phyloP scores from a whole-genome alignment of 2,329 filamentous ascomycete species.

The Apiospora arundinis region DNA sequence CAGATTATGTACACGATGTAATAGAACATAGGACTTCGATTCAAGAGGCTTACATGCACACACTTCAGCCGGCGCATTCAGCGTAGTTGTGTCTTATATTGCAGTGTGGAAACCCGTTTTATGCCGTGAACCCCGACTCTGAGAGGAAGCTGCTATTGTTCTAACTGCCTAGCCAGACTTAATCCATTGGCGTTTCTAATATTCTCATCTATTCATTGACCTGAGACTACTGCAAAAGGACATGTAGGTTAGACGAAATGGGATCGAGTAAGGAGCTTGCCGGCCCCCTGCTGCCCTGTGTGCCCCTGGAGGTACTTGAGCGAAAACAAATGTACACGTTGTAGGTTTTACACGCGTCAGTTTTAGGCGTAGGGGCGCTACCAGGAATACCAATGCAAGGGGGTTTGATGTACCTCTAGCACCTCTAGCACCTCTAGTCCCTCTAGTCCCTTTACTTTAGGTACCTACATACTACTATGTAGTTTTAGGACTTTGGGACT shows the following conservation, averaged over 20 bases:
- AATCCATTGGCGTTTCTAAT: not conserved
- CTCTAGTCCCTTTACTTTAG: too few species aligned
- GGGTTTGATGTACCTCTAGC: not conserved
- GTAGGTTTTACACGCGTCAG: slow-evolving; percentile 7
- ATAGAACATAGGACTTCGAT: slow-evolving; percentile 21
- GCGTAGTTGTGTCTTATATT: not conserved
- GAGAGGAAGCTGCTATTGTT: not conserved
- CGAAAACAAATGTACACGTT: slow-evolving; percentile 6
- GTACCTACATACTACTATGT: not conserved
- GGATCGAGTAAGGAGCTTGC: too few species aligned
- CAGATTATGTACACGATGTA: slow-evolving; percentile 15
- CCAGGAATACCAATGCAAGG: not conserved
- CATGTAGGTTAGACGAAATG: not conserved
- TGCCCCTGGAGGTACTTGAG: not conserved
- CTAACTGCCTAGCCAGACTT: not conserved
- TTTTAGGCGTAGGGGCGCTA: not conserved
- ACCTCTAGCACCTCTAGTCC: too few species aligned
- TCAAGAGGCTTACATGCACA: not conserved
- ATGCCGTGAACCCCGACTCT: not conserved
- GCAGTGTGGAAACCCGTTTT: not conserved
- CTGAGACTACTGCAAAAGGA: not conserved
- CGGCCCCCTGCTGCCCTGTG: not conserved
- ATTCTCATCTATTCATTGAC: not conserved
- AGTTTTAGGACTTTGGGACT: not conserved
- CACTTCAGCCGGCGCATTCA: not conserved